phyloP scores from a whole-genome alignment of 202 grass and related monocot genomes.

The Sporobolus alterniflorus region DNA sequence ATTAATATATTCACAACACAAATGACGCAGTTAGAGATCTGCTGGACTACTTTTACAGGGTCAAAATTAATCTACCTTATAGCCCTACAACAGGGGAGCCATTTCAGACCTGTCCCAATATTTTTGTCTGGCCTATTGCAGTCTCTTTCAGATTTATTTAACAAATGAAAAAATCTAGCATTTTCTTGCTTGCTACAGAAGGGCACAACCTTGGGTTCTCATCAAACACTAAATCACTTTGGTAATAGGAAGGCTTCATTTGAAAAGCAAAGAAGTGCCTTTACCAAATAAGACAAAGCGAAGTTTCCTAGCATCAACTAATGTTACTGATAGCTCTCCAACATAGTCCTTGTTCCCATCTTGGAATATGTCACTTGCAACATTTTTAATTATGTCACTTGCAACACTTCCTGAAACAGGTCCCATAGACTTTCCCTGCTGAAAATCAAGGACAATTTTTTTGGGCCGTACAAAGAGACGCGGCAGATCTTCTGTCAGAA shows the following conservation, averaged over 20 bases:
- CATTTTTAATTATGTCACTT: slow-evolving; percentile 64
- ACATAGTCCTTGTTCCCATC: slow-evolving; percentile 92
- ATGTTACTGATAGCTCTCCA: slow-evolving; percentile 90
- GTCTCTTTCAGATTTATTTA: background rate
- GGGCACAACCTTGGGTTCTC: background rate
- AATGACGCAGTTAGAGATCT: background rate
- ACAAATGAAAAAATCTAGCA: background rate
- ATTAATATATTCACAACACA: background rate
- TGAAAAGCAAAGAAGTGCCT: slow-evolving; percentile 2
- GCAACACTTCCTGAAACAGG: slow-evolving; percentile 60
- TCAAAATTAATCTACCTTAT: background rate
- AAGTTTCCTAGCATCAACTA: slow-evolving; percentile 98
- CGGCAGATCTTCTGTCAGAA: slow-evolving; percentile 95
- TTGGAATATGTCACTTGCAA: slow-evolving; percentile 48
- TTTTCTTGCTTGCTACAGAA: slow-evolving; percentile 9
- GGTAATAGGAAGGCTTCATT: slow-evolving; percentile 21
- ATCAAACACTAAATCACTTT: slow-evolving; percentile 2
- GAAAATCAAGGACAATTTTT: slow-evolving; percentile 99
- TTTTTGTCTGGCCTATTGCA: background rate
- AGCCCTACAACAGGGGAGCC: background rate
- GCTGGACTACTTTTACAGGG: background rate
- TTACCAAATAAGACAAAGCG: slow-evolving; percentile 89
- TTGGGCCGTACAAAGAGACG: slow-evolving; percentile 95
- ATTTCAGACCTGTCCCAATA: background rate
- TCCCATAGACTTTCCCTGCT: slow-evolving; percentile 81